Percentiles rank a stretch among this genome's conserved stretches.
These are phyloP conservation scores for Ambrosiella xylebori DNA, from an alignment of 2,329 filamentous ascomycete species.

Conservation along the genomic window DNA sequence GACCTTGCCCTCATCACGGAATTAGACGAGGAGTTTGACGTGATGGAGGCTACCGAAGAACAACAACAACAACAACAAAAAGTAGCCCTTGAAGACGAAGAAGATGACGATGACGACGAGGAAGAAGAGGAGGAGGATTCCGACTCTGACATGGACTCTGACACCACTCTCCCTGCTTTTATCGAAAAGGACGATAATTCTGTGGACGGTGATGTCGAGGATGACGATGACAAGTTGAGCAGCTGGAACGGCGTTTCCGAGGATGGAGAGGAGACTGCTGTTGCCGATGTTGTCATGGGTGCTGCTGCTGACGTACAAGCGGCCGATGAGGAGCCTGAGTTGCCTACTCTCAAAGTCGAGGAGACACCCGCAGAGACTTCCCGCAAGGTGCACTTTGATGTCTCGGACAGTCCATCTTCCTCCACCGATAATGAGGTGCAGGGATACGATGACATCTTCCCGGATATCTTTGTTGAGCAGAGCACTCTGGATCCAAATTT, in stretches of 20 bases:
- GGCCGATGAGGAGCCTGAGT: constrained; percentile 20
- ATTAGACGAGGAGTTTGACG: constrained; percentile 5
- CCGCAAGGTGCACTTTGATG: constrained; percentile 59
- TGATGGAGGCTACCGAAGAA: constrained; percentile 10
- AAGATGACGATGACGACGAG: neutral
- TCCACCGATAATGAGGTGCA: constrained; percentile 38
- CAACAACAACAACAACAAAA: constrained; percentile 4
- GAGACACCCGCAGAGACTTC: constrained; percentile 18
- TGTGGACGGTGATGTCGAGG: too few species aligned
- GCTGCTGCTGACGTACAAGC: neutral
- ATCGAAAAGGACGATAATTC: too few species aligned
- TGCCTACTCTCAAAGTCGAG: too few species aligned
- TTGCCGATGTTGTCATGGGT: constrained; percentile 27
- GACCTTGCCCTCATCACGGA: neutral
- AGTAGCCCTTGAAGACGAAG: constrained; percentile 7
- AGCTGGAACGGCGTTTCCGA: constrained; percentile 39
- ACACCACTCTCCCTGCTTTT: neutral
- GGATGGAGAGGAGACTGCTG: constrained; percentile 17
- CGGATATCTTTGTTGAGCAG: constrained; percentile 64
- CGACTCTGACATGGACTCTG: constrained; percentile 4
- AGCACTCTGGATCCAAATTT: constrained; percentile 55
- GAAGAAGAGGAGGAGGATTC: constrained; percentile 22
- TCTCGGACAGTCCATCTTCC: constrained; percentile 45
- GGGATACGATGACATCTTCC: constrained; percentile 48
- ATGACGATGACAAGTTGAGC: constrained; percentile 5